phyloP scores from a whole-genome alignment of 371 early-diverging fungal species.

The Syncephalastrum monosporum region DNA sequence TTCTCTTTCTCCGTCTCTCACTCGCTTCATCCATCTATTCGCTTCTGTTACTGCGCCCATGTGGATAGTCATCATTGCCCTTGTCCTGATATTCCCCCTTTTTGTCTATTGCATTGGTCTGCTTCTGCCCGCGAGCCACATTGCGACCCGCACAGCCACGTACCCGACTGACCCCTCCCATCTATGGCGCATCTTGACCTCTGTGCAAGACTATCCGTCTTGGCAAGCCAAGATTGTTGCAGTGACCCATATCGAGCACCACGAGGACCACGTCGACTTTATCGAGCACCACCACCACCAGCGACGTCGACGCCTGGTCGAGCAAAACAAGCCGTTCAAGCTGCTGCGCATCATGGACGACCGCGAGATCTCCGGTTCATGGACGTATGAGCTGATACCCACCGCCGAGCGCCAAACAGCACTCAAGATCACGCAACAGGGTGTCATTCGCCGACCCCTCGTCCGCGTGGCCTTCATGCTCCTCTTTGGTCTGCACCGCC shows the following conservation, averaged over 20 bases:
- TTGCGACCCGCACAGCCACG: constrained; percentile 18
- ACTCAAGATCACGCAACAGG: constrained; percentile 42
- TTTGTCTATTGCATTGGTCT: constrained; percentile 21
- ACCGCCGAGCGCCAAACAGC: background rate
- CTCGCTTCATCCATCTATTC: too few relatives aligned
- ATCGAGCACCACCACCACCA: constrained; percentile 25
- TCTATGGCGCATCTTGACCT: constrained; percentile 37
- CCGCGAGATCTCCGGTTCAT: constrained; percentile 20
- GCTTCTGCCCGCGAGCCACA: constrained; percentile 24
- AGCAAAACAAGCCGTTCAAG: constrained; percentile 26
- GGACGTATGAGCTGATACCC: constrained; percentile 18
- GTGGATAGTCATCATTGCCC: too few relatives aligned
- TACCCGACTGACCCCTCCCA: constrained; percentile 25
- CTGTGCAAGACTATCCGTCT: constrained; percentile 32
- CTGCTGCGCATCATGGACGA: constrained; percentile 43
- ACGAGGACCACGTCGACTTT: constrained; percentile 16
- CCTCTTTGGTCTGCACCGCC: constrained; percentile 39
- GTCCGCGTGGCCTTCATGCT: constrained; percentile 35
- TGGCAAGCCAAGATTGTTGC: constrained; percentile 37
- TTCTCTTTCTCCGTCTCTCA: too few relatives aligned
- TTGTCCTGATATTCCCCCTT: constrained; percentile 5
- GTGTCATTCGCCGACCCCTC: constrained; percentile 41
- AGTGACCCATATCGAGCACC: constrained; percentile 7
- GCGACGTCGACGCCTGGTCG: constrained; percentile 29
- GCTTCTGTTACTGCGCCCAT: too few relatives aligned